Evolutionary conservation across 176 grass and related monocot species (phyloP), one percentile per base, ranked within the genome.

Genomic region (Ananas comosus): DNA sequence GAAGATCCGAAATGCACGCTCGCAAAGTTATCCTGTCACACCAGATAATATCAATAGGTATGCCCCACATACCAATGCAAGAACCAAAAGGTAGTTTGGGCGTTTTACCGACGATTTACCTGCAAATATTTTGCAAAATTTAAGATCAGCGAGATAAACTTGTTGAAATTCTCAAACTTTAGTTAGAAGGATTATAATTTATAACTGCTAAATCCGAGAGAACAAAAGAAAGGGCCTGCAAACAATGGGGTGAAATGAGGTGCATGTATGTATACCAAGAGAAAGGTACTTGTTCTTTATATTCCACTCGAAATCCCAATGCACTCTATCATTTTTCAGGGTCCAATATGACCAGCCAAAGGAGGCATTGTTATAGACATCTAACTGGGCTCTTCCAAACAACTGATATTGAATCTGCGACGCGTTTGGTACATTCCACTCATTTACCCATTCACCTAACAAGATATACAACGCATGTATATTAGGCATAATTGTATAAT

Each of bases 331-430:
- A 90, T 87, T 88, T 64, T 79, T 91, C 51, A 96, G 54, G 10
- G 91, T 96, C 91, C 91, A 96, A 74, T 82, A 91, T 64, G 85
- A 91, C 91, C 88, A 96, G 27, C 91, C 91, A 73, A 96, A 96
- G 18, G 91, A 96, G 65, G 88, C 91, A 70, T 86, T 79, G 3
- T 58, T 79, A n/a, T 86, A 91, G 63, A 88, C 91, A 13, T 91
- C 88, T 51, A 91, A 51, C 42, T 96, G 91, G 12, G 83, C 78
- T 51, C 77, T 91, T 66, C 91, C 91, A 84, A 84, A 96, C 79
- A 88, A 66, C 24, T 91, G 91, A 76, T 96, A 96, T 70, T 88
- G 72, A 14, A 53, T 23, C 59, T 76, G 80, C 63, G 91, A 84
- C 52, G 91, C 85, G 21, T 84, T 51, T 19, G 80, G 18, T 63